Evolutionary conservation across 768 basidiomycete genomes (phyloP), one percentile per base, ranked within the genome.

Genomic region (Lentinula sp.): DNA sequence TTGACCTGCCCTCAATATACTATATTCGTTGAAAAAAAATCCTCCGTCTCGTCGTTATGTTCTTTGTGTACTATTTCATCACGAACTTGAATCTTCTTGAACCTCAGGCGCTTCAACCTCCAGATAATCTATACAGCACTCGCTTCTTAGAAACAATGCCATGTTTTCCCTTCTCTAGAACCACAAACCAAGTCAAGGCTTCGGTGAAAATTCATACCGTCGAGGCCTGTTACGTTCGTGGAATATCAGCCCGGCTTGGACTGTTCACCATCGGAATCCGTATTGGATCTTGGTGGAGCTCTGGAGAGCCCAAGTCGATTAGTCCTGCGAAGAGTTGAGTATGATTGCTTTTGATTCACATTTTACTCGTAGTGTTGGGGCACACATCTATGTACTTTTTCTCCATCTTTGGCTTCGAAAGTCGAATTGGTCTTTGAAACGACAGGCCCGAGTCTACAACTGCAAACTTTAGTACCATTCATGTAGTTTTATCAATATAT

Each of bases 191-290:
- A 83, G 86, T 87, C 86, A 87, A 86, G 86, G 81, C 78, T 75
- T 77, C 74, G 76, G 77, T 76, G 70, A 65, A 48, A 69, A 42
- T 53, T 67, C 67, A 42, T 66, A 83, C 74, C 74, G 73, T 77
- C 68, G 74, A 80, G 78, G 80, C 77, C 81, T 86, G 86, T 87
- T 87, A 87, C 85, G 85, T 82, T 83, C 75, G 79, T 87, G 86
- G 85, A 82, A 87, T 64, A 87, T 74, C 63, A 62, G 85, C 62
- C 63, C 67, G 72, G 68, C 72, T 61, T 67, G 66, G 64, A 67
- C 64, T 69, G 71, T 71, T 72, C 77, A 80, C 86, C 78, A 73
- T 66, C 62, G 62, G 68, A 71, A 73, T 69, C 80, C 83, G 86
- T 87, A 79, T 81, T 87, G 85, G 77, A 70, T 74, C 66, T 63